Evolutionary conservation across 2,329 filamentous ascomycete genomes (phyloP).

Genomic region (Aspergillus sergii): DNA sequence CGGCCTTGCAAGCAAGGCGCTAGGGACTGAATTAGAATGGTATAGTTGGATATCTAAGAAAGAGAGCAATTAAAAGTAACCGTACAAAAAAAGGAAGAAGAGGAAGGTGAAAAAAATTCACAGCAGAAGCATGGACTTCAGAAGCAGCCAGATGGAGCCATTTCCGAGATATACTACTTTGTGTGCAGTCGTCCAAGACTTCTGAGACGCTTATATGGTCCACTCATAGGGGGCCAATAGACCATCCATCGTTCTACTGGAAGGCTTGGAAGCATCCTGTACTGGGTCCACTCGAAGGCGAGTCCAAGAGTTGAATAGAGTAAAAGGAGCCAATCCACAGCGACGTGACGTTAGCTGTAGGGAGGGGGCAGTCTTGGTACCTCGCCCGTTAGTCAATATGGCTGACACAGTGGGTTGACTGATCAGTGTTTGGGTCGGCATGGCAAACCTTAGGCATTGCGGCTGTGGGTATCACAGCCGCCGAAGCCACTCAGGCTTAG

Average conservation of each 20-base stretch:
- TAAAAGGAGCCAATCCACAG: conserved; percentile 11
- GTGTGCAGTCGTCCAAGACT: conserved; percentile 2
- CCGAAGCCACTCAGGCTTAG: neutral
- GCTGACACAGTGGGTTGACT: conserved; percentile 21
- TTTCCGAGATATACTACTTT: neutral
- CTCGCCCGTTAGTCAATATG: conserved; percentile 5
- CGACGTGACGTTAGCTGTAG: neutral
- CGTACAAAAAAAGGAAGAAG: conserved; percentile 10
- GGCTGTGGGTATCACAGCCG: conserved; percentile 5
- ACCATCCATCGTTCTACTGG: neutral
- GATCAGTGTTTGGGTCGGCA: conserved; percentile 8
- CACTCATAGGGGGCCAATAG: conserved; percentile 1
- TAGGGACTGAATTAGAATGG: conserved; percentile 23
- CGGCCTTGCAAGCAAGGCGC: conserved; percentile 4
- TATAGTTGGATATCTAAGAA: conserved; percentile 14
- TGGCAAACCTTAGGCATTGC: neutral
- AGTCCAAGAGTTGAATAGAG: conserved; percentile 8
- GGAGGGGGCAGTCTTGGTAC: neutral
- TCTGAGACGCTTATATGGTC: neutral
- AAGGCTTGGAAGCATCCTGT: neutral
- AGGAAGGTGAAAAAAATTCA: conserved; percentile 4
- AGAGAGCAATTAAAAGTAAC: conserved; percentile 16
- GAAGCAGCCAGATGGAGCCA: conserved; percentile 12
- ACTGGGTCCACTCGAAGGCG: neutral
- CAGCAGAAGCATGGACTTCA: conserved; percentile 6